Conservation (phyloP, 495 filamentous ascomycete species). For the Thermochaetoides thermophila region DNA sequence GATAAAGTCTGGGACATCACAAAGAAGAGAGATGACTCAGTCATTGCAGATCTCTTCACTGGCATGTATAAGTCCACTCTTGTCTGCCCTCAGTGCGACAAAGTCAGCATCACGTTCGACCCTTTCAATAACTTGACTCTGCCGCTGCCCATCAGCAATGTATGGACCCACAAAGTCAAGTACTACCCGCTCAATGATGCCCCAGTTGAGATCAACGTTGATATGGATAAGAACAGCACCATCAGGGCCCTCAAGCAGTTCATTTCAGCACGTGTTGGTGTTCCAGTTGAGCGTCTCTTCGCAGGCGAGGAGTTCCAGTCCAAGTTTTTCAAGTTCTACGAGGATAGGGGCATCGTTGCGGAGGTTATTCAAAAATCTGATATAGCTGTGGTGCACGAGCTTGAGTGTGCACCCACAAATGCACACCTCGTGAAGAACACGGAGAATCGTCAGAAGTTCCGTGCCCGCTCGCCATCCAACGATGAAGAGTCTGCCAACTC, state of each 20-base stretch:
- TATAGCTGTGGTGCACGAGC: constrained; percentile 57
- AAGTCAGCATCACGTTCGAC: constrained; percentile 97
- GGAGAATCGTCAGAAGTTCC: constrained; percentile 31
- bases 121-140: constrained; percentile 91
- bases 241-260: constrained; percentile 63
- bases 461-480: constrained; percentile 28
- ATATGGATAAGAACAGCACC: constrained; percentile 69
- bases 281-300: constrained; percentile 46
- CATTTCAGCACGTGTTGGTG: constrained; percentile 50
- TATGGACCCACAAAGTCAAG: constrained; percentile 56
- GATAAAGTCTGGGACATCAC: constrained; percentile 82
- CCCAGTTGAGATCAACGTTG: constrained; percentile 61
- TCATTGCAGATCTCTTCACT: constrained; percentile 86
- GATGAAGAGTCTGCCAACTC: constrained; percentile 43
- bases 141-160: constrained; percentile 70
- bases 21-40: constrained; percentile 82
- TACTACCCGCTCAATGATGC: constrained; percentile 53
- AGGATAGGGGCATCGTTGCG: constrained; percentile 46
- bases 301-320: constrained; percentile 63
- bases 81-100: constrained; percentile 76
- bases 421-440: constrained; percentile 32
- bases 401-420: constrained; percentile 69
- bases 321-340: constrained; percentile 73
- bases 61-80: constrained; percentile 97
- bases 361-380: constrained; percentile 56